phyloP scores from a whole-genome alignment of 495 filamentous ascomycete species.

The Entonaema liquescens region DNA sequence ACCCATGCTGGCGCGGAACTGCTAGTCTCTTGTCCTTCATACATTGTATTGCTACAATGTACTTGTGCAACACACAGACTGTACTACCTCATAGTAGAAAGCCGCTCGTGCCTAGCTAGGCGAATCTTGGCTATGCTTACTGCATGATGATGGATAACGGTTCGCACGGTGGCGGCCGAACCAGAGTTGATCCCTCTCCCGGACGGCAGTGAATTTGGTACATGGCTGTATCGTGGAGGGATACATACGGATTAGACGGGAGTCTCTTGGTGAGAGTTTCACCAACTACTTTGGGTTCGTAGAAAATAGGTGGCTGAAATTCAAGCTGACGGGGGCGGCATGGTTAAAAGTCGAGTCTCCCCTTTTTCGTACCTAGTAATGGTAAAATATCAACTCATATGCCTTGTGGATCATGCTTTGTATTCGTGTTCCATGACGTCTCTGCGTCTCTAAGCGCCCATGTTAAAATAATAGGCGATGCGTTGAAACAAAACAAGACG shows the following conservation, averaged over 20 bases:
- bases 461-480: conserved; percentile 9
- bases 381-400: background rate
- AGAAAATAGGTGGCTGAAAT: background rate
- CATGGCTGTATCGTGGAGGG: no score
- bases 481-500: conserved; percentile 37
- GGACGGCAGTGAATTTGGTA: background rate
- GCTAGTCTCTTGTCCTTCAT: conserved; percentile 3
- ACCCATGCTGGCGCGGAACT: background rate
- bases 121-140: background rate
- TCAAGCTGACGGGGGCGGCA: background rate
- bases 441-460: conserved; percentile 30
- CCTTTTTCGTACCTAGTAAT: background rate
- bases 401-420: background rate
- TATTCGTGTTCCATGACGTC: conserved; percentile 10
- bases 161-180: conserved; percentile 18
- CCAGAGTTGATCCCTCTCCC: conserved; percentile 3
- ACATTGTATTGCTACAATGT: background rate
- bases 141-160: conserved; percentile 31
- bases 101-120: background rate
- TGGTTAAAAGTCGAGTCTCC: background rate
- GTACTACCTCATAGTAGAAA: background rate
- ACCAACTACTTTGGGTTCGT: background rate
- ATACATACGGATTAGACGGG: no score
- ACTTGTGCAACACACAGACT: background rate
- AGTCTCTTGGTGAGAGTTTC: background rate